phyloP scores from a whole-genome alignment of 768 basidiomycete species.

The Asterophora parasitica region DNA sequence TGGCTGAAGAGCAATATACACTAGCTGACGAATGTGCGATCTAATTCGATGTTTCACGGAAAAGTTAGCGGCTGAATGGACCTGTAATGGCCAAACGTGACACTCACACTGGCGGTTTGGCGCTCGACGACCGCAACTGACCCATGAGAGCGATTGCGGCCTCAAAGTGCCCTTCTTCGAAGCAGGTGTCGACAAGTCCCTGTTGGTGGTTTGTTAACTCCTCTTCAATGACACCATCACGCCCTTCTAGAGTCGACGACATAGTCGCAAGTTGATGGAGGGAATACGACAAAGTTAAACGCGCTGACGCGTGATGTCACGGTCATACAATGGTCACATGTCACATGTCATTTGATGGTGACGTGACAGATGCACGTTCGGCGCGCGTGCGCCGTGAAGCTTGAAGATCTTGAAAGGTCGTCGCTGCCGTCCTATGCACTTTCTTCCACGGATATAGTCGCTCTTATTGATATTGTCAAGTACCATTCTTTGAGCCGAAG shows the following conservation, averaged over 20 bases:
- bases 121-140: conserved; percentile 53
- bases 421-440: no score
- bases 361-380: no score
- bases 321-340: background rate
- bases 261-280: background rate
- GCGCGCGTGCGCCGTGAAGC: no score
- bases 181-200: conserved; percentile 62
- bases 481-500: no score
- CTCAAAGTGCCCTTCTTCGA: conserved; percentile 77
- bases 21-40: conserved; percentile 59
- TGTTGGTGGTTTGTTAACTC: conserved; percentile 47
- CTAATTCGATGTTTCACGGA: conserved; percentile 26
- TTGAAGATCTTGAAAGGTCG: no score
- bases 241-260: conserved; percentile 4
- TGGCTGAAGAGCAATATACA: conserved; percentile 69
- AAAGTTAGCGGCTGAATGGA: background rate
- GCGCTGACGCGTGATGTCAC: conserved; percentile 6
- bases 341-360: no score
- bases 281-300: background rate
- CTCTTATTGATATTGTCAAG: no score
- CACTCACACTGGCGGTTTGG: conserved; percentile 56
- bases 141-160: conserved; percentile 59
- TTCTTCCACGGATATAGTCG: no score
- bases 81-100: background rate
- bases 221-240: conserved; percentile 24